These are phyloP conservation scores for Solanum chacoense DNA, from an alignment of 305 asterid genomes.

Conservation along the genomic window DNA sequence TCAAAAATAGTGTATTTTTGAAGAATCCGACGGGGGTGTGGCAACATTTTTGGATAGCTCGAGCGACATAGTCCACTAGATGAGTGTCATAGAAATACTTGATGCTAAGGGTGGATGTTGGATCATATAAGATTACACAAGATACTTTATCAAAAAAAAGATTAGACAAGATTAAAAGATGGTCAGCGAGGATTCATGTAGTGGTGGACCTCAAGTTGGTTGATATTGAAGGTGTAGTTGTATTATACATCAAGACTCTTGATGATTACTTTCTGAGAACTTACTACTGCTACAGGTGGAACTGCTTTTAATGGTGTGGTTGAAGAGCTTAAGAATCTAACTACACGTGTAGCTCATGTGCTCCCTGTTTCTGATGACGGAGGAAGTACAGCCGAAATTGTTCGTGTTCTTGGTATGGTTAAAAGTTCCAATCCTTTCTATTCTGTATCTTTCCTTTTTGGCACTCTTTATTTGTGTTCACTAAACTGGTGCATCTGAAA, in stretches of 20 bases:
- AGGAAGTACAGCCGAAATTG: slow-evolving; percentile 99
- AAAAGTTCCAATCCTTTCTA: slow-evolving; percentile 3
- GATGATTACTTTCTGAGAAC: neutral
- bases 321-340: slow-evolving; percentile 88
- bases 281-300: slow-evolving; percentile 40
- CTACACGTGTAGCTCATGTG: slow-evolving; percentile 81
- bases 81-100: neutral
- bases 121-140: neutral
- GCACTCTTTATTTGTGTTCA: neutral
- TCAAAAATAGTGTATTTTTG: neutral
- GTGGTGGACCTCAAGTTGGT: neutral
- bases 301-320: slow-evolving; percentile 97
- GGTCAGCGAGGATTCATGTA: neutral
- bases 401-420: slow-evolving; percentile 87
- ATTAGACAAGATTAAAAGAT: neutral
- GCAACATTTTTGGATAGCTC: neutral
- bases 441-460: slow-evolving; percentile 6
- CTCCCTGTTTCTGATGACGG: slow-evolving; percentile 99
- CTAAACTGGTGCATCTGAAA: neutral
- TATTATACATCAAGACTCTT: neutral
- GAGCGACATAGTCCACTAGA: neutral
- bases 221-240: neutral
- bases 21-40: neutral
- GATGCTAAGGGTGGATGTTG: neutral
- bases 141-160: neutral